Percentiles rank a stretch among this genome's conserved stretches.
phyloP scores from a whole-genome alignment of 805 yeast genomes.

The Cyberlindnera mississippiensis region DNA sequence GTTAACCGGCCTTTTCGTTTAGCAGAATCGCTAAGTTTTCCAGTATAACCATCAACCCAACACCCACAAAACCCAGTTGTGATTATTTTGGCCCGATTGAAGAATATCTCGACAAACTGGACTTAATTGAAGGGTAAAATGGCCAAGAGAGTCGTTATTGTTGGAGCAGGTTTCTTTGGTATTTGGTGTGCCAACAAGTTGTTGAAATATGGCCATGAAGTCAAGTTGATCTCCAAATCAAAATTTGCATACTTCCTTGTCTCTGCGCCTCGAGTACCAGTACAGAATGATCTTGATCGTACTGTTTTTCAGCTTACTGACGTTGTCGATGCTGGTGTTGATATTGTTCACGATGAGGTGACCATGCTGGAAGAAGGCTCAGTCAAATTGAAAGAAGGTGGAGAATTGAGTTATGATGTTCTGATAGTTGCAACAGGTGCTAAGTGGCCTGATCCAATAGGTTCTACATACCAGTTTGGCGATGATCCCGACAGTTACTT shows the following conservation, averaged over 20 bases:
- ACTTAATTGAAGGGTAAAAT: no score
- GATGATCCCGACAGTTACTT: constrained; percentile 16
- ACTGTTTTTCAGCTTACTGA: constrained; percentile 19
- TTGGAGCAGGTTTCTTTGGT: constrained; percentile 27
- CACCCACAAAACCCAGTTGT: no score
- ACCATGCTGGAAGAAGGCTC: constrained; percentile 15
- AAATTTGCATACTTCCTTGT: constrained; percentile 14
- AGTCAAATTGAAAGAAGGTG: constrained; percentile 16
- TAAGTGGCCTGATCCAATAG: constrained; percentile 28
- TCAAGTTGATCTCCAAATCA: constrained; percentile 19
- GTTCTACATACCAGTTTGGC: constrained; percentile 14
- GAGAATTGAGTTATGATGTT: constrained; percentile 20
- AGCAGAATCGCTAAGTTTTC: no score
- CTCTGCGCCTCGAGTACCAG: constrained; percentile 19
- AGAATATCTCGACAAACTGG: no score
- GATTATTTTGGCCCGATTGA: no score
- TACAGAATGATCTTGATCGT: constrained; percentile 18
- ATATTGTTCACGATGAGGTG: constrained; percentile 22
- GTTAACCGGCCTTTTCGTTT: no score
- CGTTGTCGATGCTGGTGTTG: constrained; percentile 18
- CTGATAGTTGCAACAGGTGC: constrained; percentile 31
- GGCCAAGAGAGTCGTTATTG: constrained; percentile 18
- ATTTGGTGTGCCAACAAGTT: constrained; percentile 21
- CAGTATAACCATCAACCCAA: no score
- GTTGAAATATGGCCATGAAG: constrained; percentile 1